A percentile compares a stretch with the other conserved stretches of the same genome.
phyloP scores from a whole-genome alignment of 2,329 filamentous ascomycete species.

The Myriosclerotinia duriaeana region DNA sequence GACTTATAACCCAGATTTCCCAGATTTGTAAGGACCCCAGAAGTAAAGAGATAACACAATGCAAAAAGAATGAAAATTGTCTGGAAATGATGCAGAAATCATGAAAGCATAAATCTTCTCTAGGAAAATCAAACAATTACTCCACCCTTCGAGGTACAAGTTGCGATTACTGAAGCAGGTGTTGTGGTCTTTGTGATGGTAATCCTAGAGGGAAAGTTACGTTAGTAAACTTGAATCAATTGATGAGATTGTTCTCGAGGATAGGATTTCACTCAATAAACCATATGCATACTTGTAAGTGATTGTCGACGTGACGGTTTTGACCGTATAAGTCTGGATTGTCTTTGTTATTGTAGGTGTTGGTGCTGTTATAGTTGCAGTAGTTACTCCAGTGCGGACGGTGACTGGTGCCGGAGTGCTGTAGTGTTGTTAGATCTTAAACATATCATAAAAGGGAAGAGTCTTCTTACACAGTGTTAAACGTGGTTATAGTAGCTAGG shows the following conservation, averaged over 20 bases:
- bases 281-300: slow-evolving; percentile 17
- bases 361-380: slow-evolving; percentile 15
- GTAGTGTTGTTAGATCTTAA: neutral
- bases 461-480: slow-evolving; percentile 10
- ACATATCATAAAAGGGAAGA: neutral
- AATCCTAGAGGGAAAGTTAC: slow-evolving; percentile 1
- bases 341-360: slow-evolving; percentile 18
- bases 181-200: slow-evolving; percentile 19
- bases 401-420: slow-evolving; percentile 21
- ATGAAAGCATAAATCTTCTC: neutral
- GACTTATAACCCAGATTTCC: neutral
- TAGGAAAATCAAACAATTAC: neutral
- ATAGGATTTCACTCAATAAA: slow-evolving; percentile 1
- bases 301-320: slow-evolving; percentile 9
- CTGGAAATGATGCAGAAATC: too few species aligned
- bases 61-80: neutral
- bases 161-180: slow-evolving; percentile 11
- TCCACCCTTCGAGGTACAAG: slow-evolving; percentile 17
- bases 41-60: neutral
- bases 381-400: slow-evolving; percentile 9
- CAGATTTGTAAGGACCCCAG: neutral
- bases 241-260: neutral
- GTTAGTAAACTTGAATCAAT: neutral
- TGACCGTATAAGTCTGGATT: neutral
- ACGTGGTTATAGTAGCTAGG: slow-evolving; percentile 14